Percentiles rank a stretch among this genome's conserved stretches.
These are phyloP conservation scores for Ascochyta pisi DNA, from an alignment of 2,329 filamentous ascomycete genomes.

Conservation along the genomic window DNA sequence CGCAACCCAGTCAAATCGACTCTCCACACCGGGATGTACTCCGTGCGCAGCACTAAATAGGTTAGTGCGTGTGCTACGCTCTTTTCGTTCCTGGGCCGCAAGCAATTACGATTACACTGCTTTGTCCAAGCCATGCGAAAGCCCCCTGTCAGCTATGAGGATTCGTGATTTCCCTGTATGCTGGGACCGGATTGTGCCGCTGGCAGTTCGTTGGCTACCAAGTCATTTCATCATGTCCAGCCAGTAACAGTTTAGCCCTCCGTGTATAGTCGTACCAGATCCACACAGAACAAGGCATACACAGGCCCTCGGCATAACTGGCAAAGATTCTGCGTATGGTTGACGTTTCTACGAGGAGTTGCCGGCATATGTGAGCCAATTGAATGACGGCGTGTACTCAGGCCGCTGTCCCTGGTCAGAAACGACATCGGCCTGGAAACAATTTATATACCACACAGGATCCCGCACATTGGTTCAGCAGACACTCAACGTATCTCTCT, in stretches of 20 bases:
- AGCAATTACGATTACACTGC: conserved; percentile 28
- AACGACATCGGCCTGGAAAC: conserved; percentile 17
- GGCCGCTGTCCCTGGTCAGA: conserved; percentile 19
- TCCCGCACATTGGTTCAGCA: conserved; percentile 20
- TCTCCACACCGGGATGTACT: conserved; percentile 24
- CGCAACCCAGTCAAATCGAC: conserved; percentile 19
- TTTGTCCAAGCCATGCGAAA: conserved; percentile 33
- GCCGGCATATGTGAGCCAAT: conserved; percentile 33
- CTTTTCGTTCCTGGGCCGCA: conserved; percentile 22
- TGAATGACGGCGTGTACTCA: conserved; percentile 26
- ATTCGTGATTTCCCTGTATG: conserved; percentile 26
- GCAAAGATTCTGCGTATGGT: conserved; percentile 30
- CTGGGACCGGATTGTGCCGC: conserved; percentile 29
- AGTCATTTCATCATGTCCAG: conserved; percentile 45
- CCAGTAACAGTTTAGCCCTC: conserved; percentile 36
- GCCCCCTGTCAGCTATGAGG: conserved; percentile 27
- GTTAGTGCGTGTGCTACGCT: conserved; percentile 29
- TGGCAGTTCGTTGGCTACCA: conserved; percentile 11
- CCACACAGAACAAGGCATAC: conserved; percentile 33
- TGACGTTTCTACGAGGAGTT: conserved; percentile 33
- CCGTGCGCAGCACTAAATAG: conserved; percentile 23
- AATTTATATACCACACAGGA: conserved; percentile 28
- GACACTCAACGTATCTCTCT: conserved; percentile 37
- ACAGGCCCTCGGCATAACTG: conserved; percentile 27
- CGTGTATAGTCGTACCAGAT: conserved; percentile 28